Base-by-base conservation (phyloP, 345 rosid species). In the Eucalyptus grandis region DNA sequence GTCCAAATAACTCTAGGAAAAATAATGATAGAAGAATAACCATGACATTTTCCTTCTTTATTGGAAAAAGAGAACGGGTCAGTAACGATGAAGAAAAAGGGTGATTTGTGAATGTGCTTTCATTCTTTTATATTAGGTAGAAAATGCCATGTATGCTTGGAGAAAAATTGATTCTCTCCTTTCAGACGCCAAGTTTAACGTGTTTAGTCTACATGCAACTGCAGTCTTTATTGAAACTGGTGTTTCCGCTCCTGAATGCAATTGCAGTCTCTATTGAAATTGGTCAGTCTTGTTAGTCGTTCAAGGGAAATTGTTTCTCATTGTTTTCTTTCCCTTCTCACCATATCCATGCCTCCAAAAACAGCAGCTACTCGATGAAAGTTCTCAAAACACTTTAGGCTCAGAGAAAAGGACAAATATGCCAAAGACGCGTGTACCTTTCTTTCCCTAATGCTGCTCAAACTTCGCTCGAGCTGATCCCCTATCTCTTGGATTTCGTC, bases 391-490 rank as follows among this genome's bases (percentile, higher is more conserved):
- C 17, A 13, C 34, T 30, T 62, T 30, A 27, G 9, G 72, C 34
- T 11, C 14, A 62, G 9, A 62, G 72, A 62, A 62, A 30, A 30
- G 72, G 72, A 62, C 34, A 30, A 62, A 30, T 62, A 30, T 30
- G 72, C 72, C 34, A 30, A 30, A 22, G 15, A 26, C 11, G 19
- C 13, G 4, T 65, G 31, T 91, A 95, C 98, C 97, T 95, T 95
- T 94, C 92, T 94, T 40, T 90, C 91, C 91, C 98, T 94, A 88
- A 95, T 89, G 44, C 51, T 95, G 51, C 69, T 69, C 65, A 96
- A 90, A 89, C 97, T 95, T 86, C 53, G 91, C 91, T 92, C 94
- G 10, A 95, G 90, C 89, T 95, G 94, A 34, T 53, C 31, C 49
- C 89, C 90, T 72, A 94, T 90, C 31, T 90, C 93, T 46, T 91